Evolutionary conservation across 768 basidiomycete species (phyloP).

Genomic region (Naganishia friedmannii): DNA sequence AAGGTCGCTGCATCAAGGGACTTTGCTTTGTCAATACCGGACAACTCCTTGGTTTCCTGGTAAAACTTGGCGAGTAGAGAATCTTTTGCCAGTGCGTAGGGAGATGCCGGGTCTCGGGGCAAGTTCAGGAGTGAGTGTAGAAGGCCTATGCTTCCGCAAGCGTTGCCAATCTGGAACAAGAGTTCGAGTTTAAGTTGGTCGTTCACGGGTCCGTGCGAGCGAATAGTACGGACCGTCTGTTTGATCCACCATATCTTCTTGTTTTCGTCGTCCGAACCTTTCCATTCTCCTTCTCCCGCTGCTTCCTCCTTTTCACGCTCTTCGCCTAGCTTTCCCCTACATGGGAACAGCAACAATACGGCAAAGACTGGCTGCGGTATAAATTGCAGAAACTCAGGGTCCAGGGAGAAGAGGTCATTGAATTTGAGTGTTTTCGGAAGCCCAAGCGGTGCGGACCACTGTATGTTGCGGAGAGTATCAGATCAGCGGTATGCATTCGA

Average conservation of each 20-base stretch:
- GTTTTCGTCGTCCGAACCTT: conserved; percentile 56
- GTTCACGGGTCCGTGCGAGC: neutral
- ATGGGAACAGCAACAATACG: conserved; percentile 80
- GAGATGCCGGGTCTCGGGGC: conserved; percentile 43
- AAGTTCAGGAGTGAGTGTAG: conserved; percentile 82
- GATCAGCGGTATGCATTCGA: neutral
- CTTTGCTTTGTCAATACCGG: conserved; percentile 63
- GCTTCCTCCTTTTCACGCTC: conserved; percentile 64
- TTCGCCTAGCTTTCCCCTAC: conserved; percentile 57
- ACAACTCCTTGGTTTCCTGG: conserved; percentile 36
- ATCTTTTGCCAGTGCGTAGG: conserved; percentile 34
- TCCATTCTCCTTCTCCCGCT: conserved; percentile 55
- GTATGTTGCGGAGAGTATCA: neutral
- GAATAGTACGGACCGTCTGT: conserved; percentile 66
- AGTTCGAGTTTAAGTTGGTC: neutral
- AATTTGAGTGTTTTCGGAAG: conserved; percentile 46
- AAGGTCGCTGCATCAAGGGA: conserved; percentile 71
- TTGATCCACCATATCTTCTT: conserved; percentile 76
- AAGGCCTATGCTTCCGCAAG: conserved; percentile 75
- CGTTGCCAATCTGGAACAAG: conserved; percentile 66
- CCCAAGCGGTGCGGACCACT: conserved; percentile 48
- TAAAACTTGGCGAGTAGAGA: conserved; percentile 47
- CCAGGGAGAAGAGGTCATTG: conserved; percentile 50
- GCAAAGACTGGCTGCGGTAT: conserved; percentile 76
- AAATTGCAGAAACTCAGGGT: conserved; percentile 64